Percentiles rank a stretch among this genome's conserved stretches.
These are phyloP conservation scores for Rhodotorula babjevae DNA, from an alignment of 768 basidiomycete species.

Conservation along the genomic window DNA sequence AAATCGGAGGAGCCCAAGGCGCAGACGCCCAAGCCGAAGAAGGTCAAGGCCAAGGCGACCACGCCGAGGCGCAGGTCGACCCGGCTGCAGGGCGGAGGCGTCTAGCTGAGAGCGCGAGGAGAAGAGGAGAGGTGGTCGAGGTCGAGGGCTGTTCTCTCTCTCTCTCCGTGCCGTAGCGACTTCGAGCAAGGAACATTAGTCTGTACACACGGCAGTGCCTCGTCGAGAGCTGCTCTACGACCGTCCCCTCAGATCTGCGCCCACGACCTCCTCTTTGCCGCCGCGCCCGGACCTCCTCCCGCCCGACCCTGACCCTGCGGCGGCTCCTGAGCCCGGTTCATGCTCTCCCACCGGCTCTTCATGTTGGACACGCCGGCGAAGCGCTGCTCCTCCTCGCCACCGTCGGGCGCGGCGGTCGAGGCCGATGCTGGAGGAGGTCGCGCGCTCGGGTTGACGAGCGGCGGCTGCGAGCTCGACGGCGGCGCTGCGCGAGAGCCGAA, in stretches of 20 bases:
- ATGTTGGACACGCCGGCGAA: constrained; percentile 41
- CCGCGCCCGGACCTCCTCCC: neutral
- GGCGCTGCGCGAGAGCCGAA: neutral
- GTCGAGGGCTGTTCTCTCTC: too few relatives aligned
- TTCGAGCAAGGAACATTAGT: too few relatives aligned
- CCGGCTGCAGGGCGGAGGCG: too few relatives aligned
- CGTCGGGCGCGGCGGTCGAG: neutral
- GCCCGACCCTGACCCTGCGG: neutral
- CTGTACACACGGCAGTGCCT: too few relatives aligned
- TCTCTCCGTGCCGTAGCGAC: too few relatives aligned
- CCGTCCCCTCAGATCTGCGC: neutral
- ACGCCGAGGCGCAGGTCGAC: too few relatives aligned
- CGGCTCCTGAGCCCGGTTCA: constrained; percentile 9
- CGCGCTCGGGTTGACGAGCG: neutral
- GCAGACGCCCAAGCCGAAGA: too few relatives aligned
- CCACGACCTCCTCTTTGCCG: neutral
- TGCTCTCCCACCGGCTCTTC: constrained; percentile 40
- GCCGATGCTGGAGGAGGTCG: neutral
- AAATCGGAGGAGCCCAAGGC: too few relatives aligned
- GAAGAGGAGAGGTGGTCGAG: too few relatives aligned
- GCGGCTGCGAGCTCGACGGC: neutral
- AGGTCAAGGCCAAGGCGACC: too few relatives aligned
- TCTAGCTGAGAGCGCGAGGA: too few relatives aligned
- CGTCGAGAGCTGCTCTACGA: neutral
- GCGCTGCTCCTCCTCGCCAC: constrained; percentile 28